Base-by-base conservation (phyloP, 805 yeast species). In the Lachancea nothofagi region DNA sequence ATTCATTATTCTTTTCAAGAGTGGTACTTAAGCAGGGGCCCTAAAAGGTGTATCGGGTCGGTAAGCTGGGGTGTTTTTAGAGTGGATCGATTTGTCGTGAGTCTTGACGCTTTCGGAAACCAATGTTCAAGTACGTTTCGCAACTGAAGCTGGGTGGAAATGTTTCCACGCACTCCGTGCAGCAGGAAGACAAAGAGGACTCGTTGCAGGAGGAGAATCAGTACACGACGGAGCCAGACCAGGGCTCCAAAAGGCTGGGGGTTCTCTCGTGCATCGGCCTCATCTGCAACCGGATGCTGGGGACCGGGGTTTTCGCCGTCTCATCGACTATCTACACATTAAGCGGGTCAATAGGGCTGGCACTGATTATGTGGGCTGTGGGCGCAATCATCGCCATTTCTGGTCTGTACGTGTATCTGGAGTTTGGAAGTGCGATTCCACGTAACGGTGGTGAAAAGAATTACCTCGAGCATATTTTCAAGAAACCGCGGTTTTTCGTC, bases 391-490 rank as follows among this genome's bases (percentile, higher is more conserved):
- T 83, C 48, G 83, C 90, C 3, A 62, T 74, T 7, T 60, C 77
- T 24, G 83, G 83, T 25, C 59, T 81, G 50, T 71, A 76, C 53
- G 86, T 80, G 3, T 84, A 83, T 59, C 76, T 83, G 78, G 93
- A 83, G 55, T 80, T 82, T 58, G 94, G 94, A 12, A 74, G 83
- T 4, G 80, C 80, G 30, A 76, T 83, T 42, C 85, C 86, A 33
- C 75, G 82, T 64, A 83, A 84, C 53, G 95, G 95, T 49, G 95
- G 93, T 49, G 95, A 85, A 55, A 83, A 83, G 62, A 83, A 82
- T 53, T 85, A 85, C 57, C 64, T 85, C 50, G 93, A 84, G 57
- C 80, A 72, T 50, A 74, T 83, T 36, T 85, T 70, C 64, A 70
- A 69, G 36, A 77, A 74, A 50, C 95, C 95, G 29, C 72, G 67